phyloP scores from a whole-genome alignment of 257 asterid species.

The Petunia axillaris region DNA sequence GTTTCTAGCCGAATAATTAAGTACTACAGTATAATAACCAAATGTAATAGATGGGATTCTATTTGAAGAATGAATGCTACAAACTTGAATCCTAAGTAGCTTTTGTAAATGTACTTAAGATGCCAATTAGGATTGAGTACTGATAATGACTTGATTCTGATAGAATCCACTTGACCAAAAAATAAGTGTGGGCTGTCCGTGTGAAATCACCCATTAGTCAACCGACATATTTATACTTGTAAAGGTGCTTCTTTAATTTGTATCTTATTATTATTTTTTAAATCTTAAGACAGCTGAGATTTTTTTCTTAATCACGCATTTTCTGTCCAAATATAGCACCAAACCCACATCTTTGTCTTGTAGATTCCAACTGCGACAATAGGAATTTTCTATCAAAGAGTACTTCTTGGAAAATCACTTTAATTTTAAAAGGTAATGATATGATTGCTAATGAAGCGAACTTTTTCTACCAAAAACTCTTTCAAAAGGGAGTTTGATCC shows the following conservation, averaged over 20 bases:
- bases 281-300: background rate
- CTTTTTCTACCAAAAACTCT: too few relatives aligned
- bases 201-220: background rate
- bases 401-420: too few relatives aligned
- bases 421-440: background rate
- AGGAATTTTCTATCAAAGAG: background rate
- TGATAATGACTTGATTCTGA: slow-evolving; percentile 23
- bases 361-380: background rate
- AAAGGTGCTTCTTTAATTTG: background rate
- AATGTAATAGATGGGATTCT: too few relatives aligned
- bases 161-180: background rate
- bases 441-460: background rate
- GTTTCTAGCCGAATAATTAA: background rate
- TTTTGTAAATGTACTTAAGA: slow-evolving; percentile 7
- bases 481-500: too few relatives aligned
- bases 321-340: too few relatives aligned
- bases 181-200: background rate
- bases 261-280: background rate
- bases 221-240: background rate
- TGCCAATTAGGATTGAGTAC: background rate
- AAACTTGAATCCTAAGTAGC: background rate
- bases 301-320: too few relatives aligned
- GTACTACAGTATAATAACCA: background rate
- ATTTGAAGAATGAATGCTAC: background rate
- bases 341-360: background rate